phyloP scores from a whole-genome alignment of 2,329 filamentous ascomycete genomes.

The Trichoderma harzianum region DNA sequence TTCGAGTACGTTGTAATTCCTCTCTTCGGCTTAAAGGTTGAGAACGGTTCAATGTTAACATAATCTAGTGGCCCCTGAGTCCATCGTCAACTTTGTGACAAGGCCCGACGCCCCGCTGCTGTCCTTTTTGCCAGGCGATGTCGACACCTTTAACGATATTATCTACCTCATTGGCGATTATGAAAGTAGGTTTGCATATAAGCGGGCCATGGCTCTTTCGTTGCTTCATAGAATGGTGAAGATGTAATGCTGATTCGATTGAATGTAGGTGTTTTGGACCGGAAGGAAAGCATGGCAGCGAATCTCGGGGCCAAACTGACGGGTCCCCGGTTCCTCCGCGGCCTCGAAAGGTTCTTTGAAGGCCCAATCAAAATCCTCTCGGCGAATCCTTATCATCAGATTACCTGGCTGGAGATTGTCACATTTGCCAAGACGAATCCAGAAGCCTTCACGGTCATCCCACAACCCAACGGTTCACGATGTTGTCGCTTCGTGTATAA shows the following conservation, averaged over 20 bases:
- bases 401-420: conserved; percentile 84
- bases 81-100: conserved; percentile 53
- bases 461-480: conserved; percentile 63
- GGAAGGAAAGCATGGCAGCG: conserved; percentile 81
- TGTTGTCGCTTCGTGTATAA: conserved; percentile 81
- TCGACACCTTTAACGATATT: conserved; percentile 70
- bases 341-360: conserved; percentile 83
- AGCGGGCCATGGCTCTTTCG: conserved; percentile 7
- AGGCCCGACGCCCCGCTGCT: conserved; percentile 44
- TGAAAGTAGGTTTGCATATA: conserved; percentile 52
- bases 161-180: conserved; percentile 73
- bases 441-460: conserved; percentile 70
- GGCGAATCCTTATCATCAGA: conserved; percentile 57
- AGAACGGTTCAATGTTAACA: conserved; percentile 7
- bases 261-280: conserved; percentile 65
- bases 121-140: conserved; percentile 51
- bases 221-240: too few relatives aligned
- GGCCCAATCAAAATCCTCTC: conserved; percentile 60
- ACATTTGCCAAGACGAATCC: conserved; percentile 79
- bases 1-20: conserved; percentile 38
- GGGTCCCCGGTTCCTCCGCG: conserved; percentile 77
- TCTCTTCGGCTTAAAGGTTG: too few relatives aligned
- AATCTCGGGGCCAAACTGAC: conserved; percentile 81
- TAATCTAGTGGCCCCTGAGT: background rate
- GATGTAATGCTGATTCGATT: background rate